Evolutionary conservation across 371 early-diverging fungal genomes (phyloP), one percentile per base, ranked within the genome.

Genomic region (Chytridium lagenaria): DNA sequence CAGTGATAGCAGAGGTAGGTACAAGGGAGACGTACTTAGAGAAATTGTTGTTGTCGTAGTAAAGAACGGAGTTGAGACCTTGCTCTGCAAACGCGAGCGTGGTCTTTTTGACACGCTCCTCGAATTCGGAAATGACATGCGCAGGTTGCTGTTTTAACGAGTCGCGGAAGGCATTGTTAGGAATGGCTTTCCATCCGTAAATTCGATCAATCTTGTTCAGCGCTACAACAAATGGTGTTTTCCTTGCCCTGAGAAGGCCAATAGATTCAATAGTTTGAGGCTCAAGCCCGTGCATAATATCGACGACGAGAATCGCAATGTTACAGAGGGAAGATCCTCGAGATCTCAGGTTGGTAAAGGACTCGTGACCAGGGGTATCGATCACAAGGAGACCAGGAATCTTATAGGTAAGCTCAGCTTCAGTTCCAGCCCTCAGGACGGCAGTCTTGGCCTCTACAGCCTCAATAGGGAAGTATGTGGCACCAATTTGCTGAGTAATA

Each of bases 401-500:
- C 79, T 95, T 95, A 81, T 89, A 82, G 76, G 78, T 79, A 12
- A 63, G 36, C 28, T 74, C 31, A 34, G 30, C 51, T n/a, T 70
- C n/a, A n/a, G n/a, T 61, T 49, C 73, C 79, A 40, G 77, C 72
- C 67, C 72, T 82, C 72, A 98, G 83, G 30, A 90, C 88, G 0
- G 90, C 90, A 23, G 98, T 97, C 87, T 98, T 98, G 76, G 90
- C 86, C 77, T 87, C 88, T 77, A 99, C 94, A 44, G 96, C 95
- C 38, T 94, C 93, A 67, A 93, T 87, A 28, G 99, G 99, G 92
- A 99, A 99, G 87, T 95, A 99, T 28, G 99, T 99, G 37, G 99
- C 99, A 84, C 99, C 99, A 75, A 99, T 99, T 82, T 99, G 99
- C 85, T 99, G 99, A 36, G 99, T 99, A 82, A 99, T 99, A 84